A percentile compares a stretch with the other conserved stretches of the same genome.
phyloP scores from a whole-genome alignment of 768 basidiomycete genomes.

The Leccinum broughii region DNA sequence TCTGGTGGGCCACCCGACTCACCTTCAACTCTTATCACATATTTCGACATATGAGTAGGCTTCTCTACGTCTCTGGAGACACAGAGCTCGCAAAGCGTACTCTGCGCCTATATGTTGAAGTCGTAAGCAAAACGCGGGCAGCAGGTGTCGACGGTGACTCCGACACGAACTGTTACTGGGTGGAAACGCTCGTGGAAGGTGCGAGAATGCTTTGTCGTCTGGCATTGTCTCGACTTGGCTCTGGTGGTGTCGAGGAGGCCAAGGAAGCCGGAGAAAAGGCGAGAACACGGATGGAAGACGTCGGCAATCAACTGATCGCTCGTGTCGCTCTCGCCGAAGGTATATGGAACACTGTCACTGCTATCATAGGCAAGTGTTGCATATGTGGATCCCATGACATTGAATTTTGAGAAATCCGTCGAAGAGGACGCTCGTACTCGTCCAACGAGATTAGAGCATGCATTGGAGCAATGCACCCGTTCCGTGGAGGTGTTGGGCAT shows the following conservation, averaged over 20 bases:
- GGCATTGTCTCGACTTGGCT: conserved; percentile 35
- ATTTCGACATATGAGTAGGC: conserved; percentile 79
- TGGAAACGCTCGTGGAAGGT: conserved; percentile 76
- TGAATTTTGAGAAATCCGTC: conserved; percentile 29
- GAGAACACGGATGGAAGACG: conserved; percentile 48
- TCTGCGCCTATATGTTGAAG: too few relatives aligned
- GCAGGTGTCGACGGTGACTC: conserved; percentile 43
- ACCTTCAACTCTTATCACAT: conserved; percentile 92
- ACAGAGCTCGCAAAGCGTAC: conserved; percentile 59
- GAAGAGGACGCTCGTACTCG: conserved; percentile 69
- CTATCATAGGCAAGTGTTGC: too few relatives aligned
- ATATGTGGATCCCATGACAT: neutral
- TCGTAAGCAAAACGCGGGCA: conserved; percentile 27
- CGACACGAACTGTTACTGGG: conserved; percentile 72
- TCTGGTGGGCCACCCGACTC: conserved; percentile 93
- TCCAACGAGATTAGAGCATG: conserved; percentile 53
- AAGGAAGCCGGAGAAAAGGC: conserved; percentile 58
- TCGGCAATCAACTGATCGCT: conserved; percentile 55
- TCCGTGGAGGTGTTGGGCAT: conserved; percentile 43
- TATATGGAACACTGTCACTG: conserved; percentile 55
- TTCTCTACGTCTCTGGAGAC: conserved; percentile 65
- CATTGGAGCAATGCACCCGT: conserved; percentile 49
- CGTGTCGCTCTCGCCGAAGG: conserved; percentile 70
- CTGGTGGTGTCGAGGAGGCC: conserved; percentile 55
- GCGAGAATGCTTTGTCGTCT: conserved; percentile 71